Base-by-base conservation (phyloP, 345 rosid species). In the Acer negundo region DNA sequence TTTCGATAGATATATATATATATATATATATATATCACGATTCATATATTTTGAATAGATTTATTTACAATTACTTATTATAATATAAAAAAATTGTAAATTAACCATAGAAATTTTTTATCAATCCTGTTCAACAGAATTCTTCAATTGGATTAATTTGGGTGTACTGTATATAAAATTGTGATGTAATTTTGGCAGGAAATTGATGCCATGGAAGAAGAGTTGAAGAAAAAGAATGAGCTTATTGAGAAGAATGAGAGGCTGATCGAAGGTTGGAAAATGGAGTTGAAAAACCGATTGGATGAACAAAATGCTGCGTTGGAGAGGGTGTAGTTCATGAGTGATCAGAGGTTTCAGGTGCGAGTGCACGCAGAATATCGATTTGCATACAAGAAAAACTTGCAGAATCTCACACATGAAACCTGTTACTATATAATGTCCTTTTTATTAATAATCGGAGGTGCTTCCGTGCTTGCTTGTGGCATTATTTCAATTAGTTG, bases 151-250 rank as follows among this genome's bases (percentile, higher is more conserved):
- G 55, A 35, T n/a, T n/a, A n/a, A n/a, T 35, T 35, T 35, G 38
- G 38, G 16, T 49, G 55, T 49, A 49, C 3, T 2, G 38, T 35
- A 35, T 26, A 26, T 20, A 17, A 28, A 16, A 10, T 15, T 40
- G 55, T 1, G 6, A 58, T 70, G 8, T 28, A 20, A 7, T 7
- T 35, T 75, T 70, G 51, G 49, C 90, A 96, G 99, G 97, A 92
- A 72, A 91, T 91, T 69, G 87, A 87, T 20, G 80, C 67, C n/a
- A 86, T 94, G 98, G 94, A 92, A 75, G 97, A 90, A 85, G 97
- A 96, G 84, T 78, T 91, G 70, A 87, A 83, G 80, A 74, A 74
- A 6, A 92, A 90, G 66, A 80, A 80, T 0, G 93, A 89, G 87
- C 82, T 92, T 58, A 86, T 94, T 46, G 85, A 85, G 80, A 92